Base-by-base conservation (phyloP, 352 stramenopile genomes). In the Pythium monospermum region DNA sequence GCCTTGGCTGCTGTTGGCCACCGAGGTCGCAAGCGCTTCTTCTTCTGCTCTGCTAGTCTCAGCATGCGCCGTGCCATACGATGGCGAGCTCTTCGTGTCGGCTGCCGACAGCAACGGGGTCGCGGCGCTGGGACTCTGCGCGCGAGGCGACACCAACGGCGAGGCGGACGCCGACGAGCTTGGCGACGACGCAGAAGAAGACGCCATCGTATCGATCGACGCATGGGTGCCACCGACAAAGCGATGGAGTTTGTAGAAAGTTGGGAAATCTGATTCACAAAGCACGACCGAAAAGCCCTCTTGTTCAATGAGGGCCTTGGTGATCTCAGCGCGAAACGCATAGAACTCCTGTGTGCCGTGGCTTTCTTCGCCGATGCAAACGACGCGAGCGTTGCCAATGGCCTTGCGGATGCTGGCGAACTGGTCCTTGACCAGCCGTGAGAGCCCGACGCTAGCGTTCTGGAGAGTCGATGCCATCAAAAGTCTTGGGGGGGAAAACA, bases 301-400 rank as follows among this genome's bases (percentile, higher is more conserved):
- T 21, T 36, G 35, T 33, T 66, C 61, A 40, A 73, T 50, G 37
- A 73, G 47, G 26, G 57, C 57, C 32, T 67, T 59, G 16, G 64
- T 73, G 38, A 73, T 68, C 51, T 65, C 61, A 19, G 61, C 59
- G 1, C 64, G 64, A 23, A 69, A 22, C 3, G 19, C 32, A 36
- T 73, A 73, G 26, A 69, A 73, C 39, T 73, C 64, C 19, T 73
- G 55, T 26, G 60, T 69, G 2, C 64, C 64, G 33, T 73, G 64
- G 27, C 60, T 69, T 26, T 68, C 60, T 44, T 73, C 60, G n/a
- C 60, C 60, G 31, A 73, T 69, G 36, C 69, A 43, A 28, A 73
- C 64, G 21, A 73, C 53, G 21, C 64, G 64, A 11, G 62, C 62
- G 10, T 66, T 39, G 39, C 62, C 62, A 15, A 70, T 64, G 7